These are phyloP conservation scores for Chalciporus piperatus DNA, from an alignment of 768 basidiomycete species.

Conservation along the genomic window DNA sequence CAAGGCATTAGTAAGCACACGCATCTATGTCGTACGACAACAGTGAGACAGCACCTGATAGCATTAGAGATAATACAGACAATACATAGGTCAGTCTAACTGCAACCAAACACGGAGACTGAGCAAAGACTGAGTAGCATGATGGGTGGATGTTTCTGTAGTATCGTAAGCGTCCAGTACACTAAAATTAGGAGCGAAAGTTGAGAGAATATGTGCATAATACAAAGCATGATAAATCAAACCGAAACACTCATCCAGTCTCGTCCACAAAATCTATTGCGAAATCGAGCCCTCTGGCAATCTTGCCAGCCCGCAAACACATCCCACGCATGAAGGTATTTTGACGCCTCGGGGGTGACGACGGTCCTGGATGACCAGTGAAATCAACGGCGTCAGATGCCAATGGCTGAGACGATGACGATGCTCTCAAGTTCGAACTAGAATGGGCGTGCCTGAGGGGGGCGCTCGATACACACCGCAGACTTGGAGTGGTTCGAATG, in stretches of 20 bases:
- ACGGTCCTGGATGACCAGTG: slow-evolving; percentile 1
- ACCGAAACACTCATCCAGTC: background rate
- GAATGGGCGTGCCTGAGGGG: slow-evolving; percentile 24
- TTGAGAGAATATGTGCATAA: background rate
- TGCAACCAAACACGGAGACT: too few relatives aligned
- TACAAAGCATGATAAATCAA: background rate
- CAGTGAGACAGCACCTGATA: too few relatives aligned
- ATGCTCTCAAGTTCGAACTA: slow-evolving; percentile 23
- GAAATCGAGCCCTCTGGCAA: slow-evolving; percentile 39
- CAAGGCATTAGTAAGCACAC: too few relatives aligned
- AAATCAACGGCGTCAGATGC: slow-evolving; percentile 12
- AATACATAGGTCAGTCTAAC: too few relatives aligned
- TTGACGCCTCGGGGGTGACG: slow-evolving; percentile 25
- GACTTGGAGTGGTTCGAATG: background rate
- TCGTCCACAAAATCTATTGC: slow-evolving; percentile 42
- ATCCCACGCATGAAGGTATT: slow-evolving; percentile 32
- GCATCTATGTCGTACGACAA: too few relatives aligned
- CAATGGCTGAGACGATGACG: slow-evolving; percentile 6
- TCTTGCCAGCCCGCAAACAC: slow-evolving; percentile 33
- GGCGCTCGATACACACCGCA: background rate
- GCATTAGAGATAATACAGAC: too few relatives aligned
- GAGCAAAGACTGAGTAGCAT: background rate
- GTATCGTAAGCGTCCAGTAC: background rate
- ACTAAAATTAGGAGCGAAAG: background rate
- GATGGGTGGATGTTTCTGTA: background rate